Base-by-base conservation (phyloP, 1,284 basidiomycete genomes). In the Ganoderma leucocontextum region DNA sequence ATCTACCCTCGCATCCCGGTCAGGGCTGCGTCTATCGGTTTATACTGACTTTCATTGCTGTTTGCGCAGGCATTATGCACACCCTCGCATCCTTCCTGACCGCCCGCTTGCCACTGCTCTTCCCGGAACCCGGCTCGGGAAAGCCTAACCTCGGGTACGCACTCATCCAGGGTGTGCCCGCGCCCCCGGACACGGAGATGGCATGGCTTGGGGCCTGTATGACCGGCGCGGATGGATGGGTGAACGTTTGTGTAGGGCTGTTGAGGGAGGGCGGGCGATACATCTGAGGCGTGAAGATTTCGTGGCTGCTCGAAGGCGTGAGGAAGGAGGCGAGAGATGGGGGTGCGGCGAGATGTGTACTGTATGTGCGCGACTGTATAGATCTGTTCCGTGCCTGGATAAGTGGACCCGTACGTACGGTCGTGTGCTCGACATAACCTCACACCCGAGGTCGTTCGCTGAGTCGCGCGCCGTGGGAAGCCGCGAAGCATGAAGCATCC, bases 151-250 rank as follows among this genome's bases (percentile, higher is more conserved):
- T 90, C 38, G 91, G 87, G 35, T 91, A 89, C 76, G 87, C 94
- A 0, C 80, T 98, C 60, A 84, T 97, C 19, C 96, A 98, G 78
- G 97, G 97, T 4, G 90, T 99, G n/a, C 80, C 89, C 2, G 82
- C 94, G 2, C 97, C 97, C 0, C 83, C 90, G 19, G 96, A 98
- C 57, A 86, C 95, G 1, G 96, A 98, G 76, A 86, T 99, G 77
- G 95, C 92, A 1, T 99, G 97, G 97, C 80, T 99, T 15, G 94
- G 95, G 15, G 91, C 94, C 13, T 96, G 95, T 74, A 84, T 98
- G 80, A 88, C 91, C 15, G 95, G 96, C 12, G 95, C 95, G 7
- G 97, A 99, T 77, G 97, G 97, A 8, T 99, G 97, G 97, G 85
- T 98, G 35, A 92, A 93, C 74, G 85, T 97, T 62, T 96, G 95